Conservation (phyloP, 2,329 filamentous ascomycete genomes). For the Xylariaceae sp. region DNA sequence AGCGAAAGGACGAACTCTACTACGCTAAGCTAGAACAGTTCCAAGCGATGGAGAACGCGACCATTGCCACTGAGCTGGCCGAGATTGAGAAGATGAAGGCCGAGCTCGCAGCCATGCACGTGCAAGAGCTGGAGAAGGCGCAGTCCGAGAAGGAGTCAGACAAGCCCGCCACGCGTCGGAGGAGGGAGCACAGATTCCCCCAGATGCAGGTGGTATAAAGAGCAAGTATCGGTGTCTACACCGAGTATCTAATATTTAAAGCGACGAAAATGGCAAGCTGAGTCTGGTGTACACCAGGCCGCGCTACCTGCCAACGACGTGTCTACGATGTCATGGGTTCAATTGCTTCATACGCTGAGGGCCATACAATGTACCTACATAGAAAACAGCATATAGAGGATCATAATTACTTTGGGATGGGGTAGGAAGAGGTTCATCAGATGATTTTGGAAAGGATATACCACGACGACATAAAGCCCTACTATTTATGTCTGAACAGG, state of each 20-base stretch:
- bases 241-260: conserved; percentile 7
- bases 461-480: conserved; percentile 11
- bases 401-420: conserved; percentile 14
- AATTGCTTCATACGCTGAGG: conserved; percentile 12
- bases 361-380: conserved; percentile 14
- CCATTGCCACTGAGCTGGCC: conserved; percentile 22
- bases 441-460: conserved; percentile 17
- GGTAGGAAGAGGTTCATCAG: conserved; percentile 5
- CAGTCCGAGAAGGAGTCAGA: conserved; percentile 11
- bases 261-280: conserved; percentile 11
- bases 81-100: conserved; percentile 30
- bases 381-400: conserved; percentile 12
- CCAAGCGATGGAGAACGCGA: conserved; percentile 28
- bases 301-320: conserved; percentile 11
- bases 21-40: conserved; percentile 23
- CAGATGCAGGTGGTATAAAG: conserved; percentile 19
- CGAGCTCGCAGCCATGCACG: conserved; percentile 23
- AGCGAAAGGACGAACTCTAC: conserved; percentile 28
- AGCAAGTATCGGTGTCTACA: neutral
- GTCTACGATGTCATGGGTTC: conserved; percentile 19
- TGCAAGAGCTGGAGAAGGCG: conserved; percentile 17
- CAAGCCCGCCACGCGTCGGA: conserved; percentile 10
- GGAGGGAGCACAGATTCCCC: conserved; percentile 18
- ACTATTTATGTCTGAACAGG: neutral
- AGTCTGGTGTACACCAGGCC: conserved; percentile 5